phyloP scores from a whole-genome alignment of 768 basidiomycete genomes.

The Trametes punicea region DNA sequence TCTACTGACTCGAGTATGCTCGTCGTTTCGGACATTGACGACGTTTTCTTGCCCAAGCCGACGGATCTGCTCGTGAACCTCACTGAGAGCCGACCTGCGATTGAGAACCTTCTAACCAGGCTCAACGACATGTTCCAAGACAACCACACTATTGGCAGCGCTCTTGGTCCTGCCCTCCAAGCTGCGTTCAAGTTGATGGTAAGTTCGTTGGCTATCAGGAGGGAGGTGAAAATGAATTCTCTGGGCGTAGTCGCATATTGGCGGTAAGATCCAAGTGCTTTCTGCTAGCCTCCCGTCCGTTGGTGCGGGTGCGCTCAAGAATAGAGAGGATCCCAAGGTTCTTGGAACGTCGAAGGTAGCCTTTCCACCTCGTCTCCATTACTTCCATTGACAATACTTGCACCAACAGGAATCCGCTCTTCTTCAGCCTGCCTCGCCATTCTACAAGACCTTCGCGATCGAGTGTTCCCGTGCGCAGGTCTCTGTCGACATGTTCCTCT shows the following conservation, averaged over 20 bases:
- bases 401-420: conserved; percentile 75
- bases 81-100: conserved; percentile 71
- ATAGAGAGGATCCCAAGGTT: conserved; percentile 94
- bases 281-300: conserved; percentile 83
- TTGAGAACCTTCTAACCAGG: conserved; percentile 78
- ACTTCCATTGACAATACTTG: neutral
- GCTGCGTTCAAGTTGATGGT: conserved; percentile 96
- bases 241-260: conserved; percentile 69
- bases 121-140: conserved; percentile 98
- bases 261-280: conserved; percentile 89
- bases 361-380: neutral
- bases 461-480: conserved; percentile 97
- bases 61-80: conserved; percentile 95
- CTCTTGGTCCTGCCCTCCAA: conserved; percentile 91
- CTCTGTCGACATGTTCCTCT: conserved; percentile 99
- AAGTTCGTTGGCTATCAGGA: neutral
- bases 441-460: conserved; percentile 99
- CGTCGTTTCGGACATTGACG: conserved; percentile 94
- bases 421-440: conserved; percentile 88
- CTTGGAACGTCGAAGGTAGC: conserved; percentile 88
- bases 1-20: conserved; percentile 86
- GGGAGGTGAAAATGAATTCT: neutral
- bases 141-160: conserved; percentile 89
- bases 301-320: conserved; percentile 90
- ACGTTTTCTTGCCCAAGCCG: conserved; percentile 97